phyloP scores from a whole-genome alignment of 2,329 filamentous ascomycete species.

The Neonectria magnoliae region DNA sequence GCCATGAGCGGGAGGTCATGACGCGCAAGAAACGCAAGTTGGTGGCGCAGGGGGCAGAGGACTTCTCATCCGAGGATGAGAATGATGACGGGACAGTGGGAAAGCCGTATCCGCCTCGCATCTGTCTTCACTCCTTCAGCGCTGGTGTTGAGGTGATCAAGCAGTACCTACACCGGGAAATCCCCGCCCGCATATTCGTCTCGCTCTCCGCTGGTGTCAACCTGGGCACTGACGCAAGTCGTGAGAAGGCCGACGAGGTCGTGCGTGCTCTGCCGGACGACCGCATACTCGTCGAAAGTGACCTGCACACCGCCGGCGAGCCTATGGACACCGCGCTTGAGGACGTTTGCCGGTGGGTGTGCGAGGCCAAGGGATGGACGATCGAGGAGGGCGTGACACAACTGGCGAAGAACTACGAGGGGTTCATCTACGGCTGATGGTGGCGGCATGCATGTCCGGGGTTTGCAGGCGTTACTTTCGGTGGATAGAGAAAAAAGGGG shows the following conservation, averaged over 20 bases:
- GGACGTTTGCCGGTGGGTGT: constrained; percentile 79
- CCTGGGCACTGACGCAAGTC: constrained; percentile 63
- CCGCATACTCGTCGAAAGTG: constrained; percentile 86
- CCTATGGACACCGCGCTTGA: constrained; percentile 83
- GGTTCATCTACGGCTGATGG: constrained; percentile 74
- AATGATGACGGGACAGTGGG: constrained; percentile 45
- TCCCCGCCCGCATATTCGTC: constrained; percentile 84
- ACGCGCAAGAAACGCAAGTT: constrained; percentile 67
- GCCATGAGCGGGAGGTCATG: constrained; percentile 70
- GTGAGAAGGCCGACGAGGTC: constrained; percentile 66
- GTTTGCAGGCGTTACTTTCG: not conserved
- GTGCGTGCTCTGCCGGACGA: constrained; percentile 80
- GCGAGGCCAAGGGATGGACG: constrained; percentile 79
- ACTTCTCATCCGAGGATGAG: constrained; percentile 53
- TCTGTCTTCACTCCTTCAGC: constrained; percentile 95
- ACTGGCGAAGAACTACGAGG: constrained; percentile 79
- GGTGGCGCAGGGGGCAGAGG: constrained; percentile 59
- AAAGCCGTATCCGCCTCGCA: constrained; percentile 81
- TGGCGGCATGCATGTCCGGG: too few species aligned
- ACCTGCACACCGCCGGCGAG: constrained; percentile 83
- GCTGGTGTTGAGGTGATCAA: constrained; percentile 78
- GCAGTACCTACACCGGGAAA: constrained; percentile 78
- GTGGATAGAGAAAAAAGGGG: constrained; percentile 8
- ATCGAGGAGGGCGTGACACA: constrained; percentile 75
- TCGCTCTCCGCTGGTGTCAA: constrained; percentile 91